A percentile compares a stretch with the other conserved stretches of the same genome.
Conservation (phyloP, 345 rosid species). For the Isatis tinctoria region DNA sequence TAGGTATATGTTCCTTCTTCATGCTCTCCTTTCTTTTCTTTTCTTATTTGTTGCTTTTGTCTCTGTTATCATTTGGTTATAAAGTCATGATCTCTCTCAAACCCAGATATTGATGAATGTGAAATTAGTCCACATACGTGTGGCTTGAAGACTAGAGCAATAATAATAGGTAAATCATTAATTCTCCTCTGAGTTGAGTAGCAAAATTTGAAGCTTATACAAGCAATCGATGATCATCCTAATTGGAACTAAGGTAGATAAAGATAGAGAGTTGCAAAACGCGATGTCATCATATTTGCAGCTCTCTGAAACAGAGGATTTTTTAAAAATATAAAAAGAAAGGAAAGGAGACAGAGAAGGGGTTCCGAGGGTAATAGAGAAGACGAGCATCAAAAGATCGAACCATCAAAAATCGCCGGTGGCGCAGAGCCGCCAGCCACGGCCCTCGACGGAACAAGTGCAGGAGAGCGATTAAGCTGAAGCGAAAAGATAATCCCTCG, state of each 20-base stretch:
- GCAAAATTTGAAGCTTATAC: not conserved
- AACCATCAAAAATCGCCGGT: conserved; percentile 3
- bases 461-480: not conserved
- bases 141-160: not conserved
- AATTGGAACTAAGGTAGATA: not conserved
- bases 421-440: conserved; percentile 20
- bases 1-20: not conserved
- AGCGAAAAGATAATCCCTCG: not conserved
- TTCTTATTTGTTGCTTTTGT: no score
- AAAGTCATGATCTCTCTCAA: not conserved
- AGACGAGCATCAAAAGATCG: not conserved
- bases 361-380: not conserved
- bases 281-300: not conserved
- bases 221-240: no score
- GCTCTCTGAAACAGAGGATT: not conserved
- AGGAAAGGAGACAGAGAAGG: not conserved
- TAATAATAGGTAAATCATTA: not conserved
- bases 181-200: no score
- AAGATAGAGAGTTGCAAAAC: not conserved
- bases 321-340: no score
- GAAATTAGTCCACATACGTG: no score
- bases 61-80: no score
- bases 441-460: not conserved
- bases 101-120: not conserved
- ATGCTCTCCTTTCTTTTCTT: not conserved